phyloP scores from a whole-genome alignment of 2,329 filamentous ascomycete genomes.

The Alternaria gansuensis region DNA sequence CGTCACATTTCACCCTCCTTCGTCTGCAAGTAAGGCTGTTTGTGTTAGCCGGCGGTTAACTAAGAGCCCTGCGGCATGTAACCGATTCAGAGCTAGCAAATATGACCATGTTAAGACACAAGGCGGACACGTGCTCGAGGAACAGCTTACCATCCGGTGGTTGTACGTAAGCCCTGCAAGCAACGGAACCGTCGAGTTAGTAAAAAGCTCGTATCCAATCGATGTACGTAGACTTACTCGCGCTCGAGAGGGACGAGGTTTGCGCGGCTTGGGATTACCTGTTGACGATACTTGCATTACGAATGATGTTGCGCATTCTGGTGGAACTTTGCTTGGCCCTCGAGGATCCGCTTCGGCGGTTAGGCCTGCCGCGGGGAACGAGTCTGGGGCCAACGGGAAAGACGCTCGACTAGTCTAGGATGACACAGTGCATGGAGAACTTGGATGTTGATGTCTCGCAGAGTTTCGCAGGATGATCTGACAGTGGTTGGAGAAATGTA shows the following conservation, averaged over 20 bases:
- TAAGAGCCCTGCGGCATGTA: not conserved
- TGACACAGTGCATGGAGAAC: constrained; percentile 10
- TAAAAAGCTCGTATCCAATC: not conserved
- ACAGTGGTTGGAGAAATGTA: constrained; percentile 8
- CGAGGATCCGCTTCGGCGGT: constrained; percentile 33
- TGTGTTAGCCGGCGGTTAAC: constrained; percentile 21
- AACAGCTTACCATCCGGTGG: constrained; percentile 55
- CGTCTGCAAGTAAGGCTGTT: constrained; percentile 56
- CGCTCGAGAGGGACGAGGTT: constrained; percentile 55
- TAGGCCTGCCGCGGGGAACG: constrained; percentile 18
- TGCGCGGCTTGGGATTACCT: constrained; percentile 44
- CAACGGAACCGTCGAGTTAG: constrained; percentile 7
- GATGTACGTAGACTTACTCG: constrained; percentile 24
- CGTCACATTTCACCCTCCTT: constrained; percentile 63
- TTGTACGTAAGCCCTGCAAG: constrained; percentile 53
- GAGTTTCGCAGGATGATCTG: constrained; percentile 1
- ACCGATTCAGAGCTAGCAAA: constrained; percentile 1
- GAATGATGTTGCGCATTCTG: constrained; percentile 34
- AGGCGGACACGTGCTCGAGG: not conserved
- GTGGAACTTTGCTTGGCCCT: constrained; percentile 37
- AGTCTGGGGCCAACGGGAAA: constrained; percentile 17
- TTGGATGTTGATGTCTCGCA: constrained; percentile 3
- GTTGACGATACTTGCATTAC: constrained; percentile 41
- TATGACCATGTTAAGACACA: not conserved
- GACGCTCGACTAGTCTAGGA: constrained; percentile 13